Conservation (phyloP, 163 green algal species). For the Chlorella variabilis region DNA sequence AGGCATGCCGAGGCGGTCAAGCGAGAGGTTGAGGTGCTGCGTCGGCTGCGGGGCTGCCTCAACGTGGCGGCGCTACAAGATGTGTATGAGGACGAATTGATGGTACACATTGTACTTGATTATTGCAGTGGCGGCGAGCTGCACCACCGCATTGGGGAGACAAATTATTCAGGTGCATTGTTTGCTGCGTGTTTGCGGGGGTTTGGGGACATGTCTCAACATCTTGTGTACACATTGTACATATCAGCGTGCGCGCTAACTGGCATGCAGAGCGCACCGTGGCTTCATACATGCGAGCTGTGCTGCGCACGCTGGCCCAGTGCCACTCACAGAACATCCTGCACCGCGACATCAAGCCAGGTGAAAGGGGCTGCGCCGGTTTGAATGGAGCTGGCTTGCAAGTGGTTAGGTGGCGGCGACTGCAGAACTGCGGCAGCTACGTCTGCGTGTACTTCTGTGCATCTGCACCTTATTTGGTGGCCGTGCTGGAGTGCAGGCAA, state of each 20-base stretch:
- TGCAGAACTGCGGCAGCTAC: too few relatives aligned
- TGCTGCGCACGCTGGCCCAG: conserved; percentile 87
- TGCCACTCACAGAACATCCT: conserved; percentile 89
- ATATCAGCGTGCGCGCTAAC: too few relatives aligned
- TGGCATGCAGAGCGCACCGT: conserved; percentile 72
- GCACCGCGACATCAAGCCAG: conserved; percentile 91
- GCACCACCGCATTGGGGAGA: conserved; percentile 70
- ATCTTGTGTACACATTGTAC: too few relatives aligned
- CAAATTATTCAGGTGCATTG: conserved; percentile 67
- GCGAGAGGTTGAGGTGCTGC: conserved; percentile 80
- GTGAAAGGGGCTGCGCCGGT: too few relatives aligned
- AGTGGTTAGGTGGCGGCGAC: too few relatives aligned
- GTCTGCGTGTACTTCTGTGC: too few relatives aligned
- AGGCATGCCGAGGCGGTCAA: conserved; percentile 85
- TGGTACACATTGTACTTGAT: conserved; percentile 96
- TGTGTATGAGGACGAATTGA: conserved; percentile 89
- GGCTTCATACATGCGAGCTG: conserved; percentile 84
- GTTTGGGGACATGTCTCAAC: not conserved
- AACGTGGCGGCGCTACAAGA: conserved; percentile 73
- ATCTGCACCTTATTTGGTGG: too few relatives aligned
- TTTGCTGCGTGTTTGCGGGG: not conserved
- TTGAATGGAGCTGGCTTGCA: too few relatives aligned
- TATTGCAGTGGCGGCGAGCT: conserved; percentile 92
- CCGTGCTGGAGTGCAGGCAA: too few relatives aligned
- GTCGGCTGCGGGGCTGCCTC: conserved; percentile 78